Conservation (phyloP, 1,284 basidiomycete genomes). For the Apiotrichum gracile region DNA sequence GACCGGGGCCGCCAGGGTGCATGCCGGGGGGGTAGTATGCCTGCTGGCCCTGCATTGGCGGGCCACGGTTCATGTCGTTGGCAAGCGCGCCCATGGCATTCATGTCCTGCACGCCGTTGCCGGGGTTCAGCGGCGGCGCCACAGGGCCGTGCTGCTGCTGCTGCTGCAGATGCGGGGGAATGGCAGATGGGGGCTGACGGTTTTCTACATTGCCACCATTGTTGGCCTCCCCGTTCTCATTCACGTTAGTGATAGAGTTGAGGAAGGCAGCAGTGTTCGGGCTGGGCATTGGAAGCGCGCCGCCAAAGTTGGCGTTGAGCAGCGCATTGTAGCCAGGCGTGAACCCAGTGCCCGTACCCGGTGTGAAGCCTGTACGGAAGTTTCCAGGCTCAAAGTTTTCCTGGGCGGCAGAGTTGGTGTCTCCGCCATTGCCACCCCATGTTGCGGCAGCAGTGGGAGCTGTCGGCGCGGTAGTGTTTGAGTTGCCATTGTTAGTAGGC, state of each 20-base stretch:
- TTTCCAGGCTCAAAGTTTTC: constrained; percentile 64
- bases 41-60: not conserved
- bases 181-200: constrained; percentile 26
- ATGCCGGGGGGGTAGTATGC: constrained; percentile 20
- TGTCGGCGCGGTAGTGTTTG: not conserved
- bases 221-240: constrained; percentile 31
- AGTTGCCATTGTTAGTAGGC: not conserved
- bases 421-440: constrained; percentile 9
- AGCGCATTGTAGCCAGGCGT: constrained; percentile 57
- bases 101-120: constrained; percentile 51
- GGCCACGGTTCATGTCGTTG: constrained; percentile 42
- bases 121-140: constrained; percentile 17
- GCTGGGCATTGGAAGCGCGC: constrained; percentile 62
- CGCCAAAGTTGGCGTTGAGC: constrained; percentile 37
- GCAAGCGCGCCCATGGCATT: constrained; percentile 78
- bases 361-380: constrained; percentile 61
- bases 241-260: constrained; percentile 74
- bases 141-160: constrained; percentile 32
- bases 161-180: constrained; percentile 14
- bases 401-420: constrained; percentile 25
- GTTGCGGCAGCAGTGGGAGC: not conserved
- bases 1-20: constrained; percentile 14
- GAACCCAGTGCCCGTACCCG: constrained; percentile 67
- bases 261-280: constrained; percentile 90
- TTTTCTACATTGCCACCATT: not conserved